phyloP scores from a whole-genome alignment of 1,139 yeast species.

The Suhomyces maxii region DNA sequence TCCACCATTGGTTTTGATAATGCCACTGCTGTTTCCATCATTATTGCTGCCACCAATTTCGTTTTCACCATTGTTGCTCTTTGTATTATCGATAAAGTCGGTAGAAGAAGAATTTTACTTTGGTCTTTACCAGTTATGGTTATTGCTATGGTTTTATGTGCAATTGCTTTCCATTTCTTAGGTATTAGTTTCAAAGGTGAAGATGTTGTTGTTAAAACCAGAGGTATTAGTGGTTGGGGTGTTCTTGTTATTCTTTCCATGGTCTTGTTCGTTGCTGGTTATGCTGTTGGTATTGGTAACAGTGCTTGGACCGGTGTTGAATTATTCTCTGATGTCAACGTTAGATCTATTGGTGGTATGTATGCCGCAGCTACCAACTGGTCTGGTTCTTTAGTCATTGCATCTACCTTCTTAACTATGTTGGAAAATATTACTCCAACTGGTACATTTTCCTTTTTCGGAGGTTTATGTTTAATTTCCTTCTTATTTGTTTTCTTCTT shows the following conservation, averaged over 20 bases:
- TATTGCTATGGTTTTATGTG: constrained; percentile 69
- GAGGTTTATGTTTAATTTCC: constrained; percentile 73
- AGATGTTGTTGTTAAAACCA: constrained; percentile 36
- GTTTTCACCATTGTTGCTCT: constrained; percentile 81
- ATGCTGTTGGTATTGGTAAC: constrained; percentile 93
- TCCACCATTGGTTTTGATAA: constrained; percentile 83
- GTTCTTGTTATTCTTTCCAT: constrained; percentile 79
- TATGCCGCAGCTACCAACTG: constrained; percentile 94
- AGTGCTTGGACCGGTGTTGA: constrained; percentile 99
- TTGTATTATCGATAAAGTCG: constrained; percentile 78
- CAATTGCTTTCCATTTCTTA: constrained; percentile 86
- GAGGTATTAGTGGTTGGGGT: constrained; percentile 79
- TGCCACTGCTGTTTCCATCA: constrained; percentile 89
- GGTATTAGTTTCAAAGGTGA: constrained; percentile 53
- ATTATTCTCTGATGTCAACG: constrained; percentile 82
- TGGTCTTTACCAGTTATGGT: constrained; percentile 82
- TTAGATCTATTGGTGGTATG: constrained; percentile 89
- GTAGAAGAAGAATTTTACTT: constrained; percentile 77
- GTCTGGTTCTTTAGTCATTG: constrained; percentile 90
- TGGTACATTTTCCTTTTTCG: constrained; percentile 90
- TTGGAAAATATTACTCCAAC: constrained; percentile 89
- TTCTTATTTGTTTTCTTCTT: constrained; percentile 74
- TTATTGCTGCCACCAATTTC: constrained; percentile 90
- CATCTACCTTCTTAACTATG: constrained; percentile 93
- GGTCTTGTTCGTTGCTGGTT: constrained; percentile 84